phyloP scores from a whole-genome alignment of 2,329 filamentous ascomycete genomes.

The Penicillium thymicola region DNA sequence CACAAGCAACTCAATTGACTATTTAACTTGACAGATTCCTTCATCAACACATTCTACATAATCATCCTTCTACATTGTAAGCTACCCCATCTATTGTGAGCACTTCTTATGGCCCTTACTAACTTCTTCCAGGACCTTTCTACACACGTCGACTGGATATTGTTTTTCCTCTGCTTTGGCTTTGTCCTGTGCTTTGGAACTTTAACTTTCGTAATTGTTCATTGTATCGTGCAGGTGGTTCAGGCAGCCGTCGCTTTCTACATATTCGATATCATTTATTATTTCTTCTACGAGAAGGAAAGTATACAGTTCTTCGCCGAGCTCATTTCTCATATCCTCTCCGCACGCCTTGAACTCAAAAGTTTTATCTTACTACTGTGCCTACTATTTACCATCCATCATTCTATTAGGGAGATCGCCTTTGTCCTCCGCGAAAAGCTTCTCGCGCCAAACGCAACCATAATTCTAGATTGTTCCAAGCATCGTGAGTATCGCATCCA shows the following conservation, averaged over 20 bases:
- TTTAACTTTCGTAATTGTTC: not conserved
- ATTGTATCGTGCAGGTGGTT: not conserved
- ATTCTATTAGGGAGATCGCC: not conserved
- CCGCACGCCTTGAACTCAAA: not conserved
- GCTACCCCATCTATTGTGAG: not conserved
- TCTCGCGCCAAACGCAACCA: not conserved
- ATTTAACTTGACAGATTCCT: not conserved
- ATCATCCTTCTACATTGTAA: not conserved
- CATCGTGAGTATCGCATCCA: slow-evolving; percentile 2
- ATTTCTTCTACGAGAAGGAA: not conserved
- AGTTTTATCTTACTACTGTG: not conserved
- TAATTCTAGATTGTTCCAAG: not conserved
- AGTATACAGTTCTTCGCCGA: not conserved
- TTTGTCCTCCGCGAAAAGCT: not conserved
- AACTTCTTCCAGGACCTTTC: not conserved
- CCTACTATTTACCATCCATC: not conserved
- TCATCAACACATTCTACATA: not conserved
- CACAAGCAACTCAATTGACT: not conserved
- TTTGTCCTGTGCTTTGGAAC: not conserved
- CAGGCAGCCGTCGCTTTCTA: not conserved
- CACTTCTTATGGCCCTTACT: not conserved
- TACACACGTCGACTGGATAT: not conserved
- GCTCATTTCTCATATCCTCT: not conserved
- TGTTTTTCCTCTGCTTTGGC: not conserved
- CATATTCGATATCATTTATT: not conserved